A percentile compares a stretch with the other conserved stretches of the same genome.
phyloP scores from a whole-genome alignment of 371 early-diverging fungal species.

The Mucor mucedo region DNA sequence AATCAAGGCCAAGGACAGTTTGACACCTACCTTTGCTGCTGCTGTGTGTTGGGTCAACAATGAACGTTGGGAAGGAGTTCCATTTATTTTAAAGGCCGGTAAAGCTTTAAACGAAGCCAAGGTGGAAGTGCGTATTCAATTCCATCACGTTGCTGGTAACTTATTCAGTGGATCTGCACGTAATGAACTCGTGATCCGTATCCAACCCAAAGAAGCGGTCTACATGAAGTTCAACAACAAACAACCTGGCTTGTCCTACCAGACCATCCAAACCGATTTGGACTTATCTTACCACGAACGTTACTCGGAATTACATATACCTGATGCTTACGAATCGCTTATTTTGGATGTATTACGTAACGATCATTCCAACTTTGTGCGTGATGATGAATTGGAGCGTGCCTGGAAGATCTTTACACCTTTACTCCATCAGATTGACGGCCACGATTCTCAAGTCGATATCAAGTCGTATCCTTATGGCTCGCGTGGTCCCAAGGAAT shows the following conservation, averaged over 20 bases:
- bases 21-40: slow-evolving; percentile 94
- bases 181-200: slow-evolving; percentile 95
- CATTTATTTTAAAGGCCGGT: slow-evolving; percentile 95
- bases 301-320: slow-evolving; percentile 85
- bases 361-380: slow-evolving; percentile 96
- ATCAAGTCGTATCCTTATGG: slow-evolving; percentile 88
- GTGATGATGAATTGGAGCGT: slow-evolving; percentile 94
- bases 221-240: slow-evolving; percentile 97
- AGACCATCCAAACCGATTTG: slow-evolving; percentile 83
- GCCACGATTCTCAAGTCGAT: slow-evolving; percentile 52
- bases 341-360: slow-evolving; percentile 90
- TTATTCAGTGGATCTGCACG: slow-evolving; percentile 76
- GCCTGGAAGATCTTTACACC: slow-evolving; percentile 99
- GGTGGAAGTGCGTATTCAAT: slow-evolving; percentile 95
- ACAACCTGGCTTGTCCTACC: slow-evolving; percentile 78
- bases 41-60: slow-evolving; percentile 87
- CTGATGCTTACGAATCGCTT: slow-evolving; percentile 96
- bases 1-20: slow-evolving; percentile 76
- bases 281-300: slow-evolving; percentile 90
- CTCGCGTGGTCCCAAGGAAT: slow-evolving; percentile 83
- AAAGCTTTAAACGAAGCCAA: slow-evolving; percentile 95
- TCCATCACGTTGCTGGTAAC: slow-evolving; percentile 84
- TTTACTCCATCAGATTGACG: slow-evolving; percentile 87
- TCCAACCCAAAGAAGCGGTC: slow-evolving; percentile 96
- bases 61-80: slow-evolving; percentile 96